phyloP scores from a whole-genome alignment of 441 rosid species.

The Arabidopsis hybrid region DNA sequence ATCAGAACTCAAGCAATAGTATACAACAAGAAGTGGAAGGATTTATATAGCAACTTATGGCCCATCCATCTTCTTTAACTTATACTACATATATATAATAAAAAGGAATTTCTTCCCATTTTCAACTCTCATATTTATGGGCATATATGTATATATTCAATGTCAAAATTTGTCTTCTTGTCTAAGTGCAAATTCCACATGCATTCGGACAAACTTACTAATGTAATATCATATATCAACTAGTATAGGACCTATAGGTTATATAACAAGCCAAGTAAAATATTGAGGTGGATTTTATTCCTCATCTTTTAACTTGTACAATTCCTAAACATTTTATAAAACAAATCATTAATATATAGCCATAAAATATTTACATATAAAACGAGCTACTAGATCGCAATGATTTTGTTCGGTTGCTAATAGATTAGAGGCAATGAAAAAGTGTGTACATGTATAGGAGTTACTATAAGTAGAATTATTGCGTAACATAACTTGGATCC shows the following conservation, averaged over 20 bases:
- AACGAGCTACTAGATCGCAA: constrained; percentile 8
- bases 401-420: constrained; percentile 14
- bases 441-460: constrained; percentile 31
- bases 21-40: constrained; percentile 44
- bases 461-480: constrained; percentile 24
- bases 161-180: constrained; percentile 26
- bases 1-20: constrained; percentile 47
- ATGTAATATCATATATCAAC: neutral
- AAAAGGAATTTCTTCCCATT: constrained; percentile 19
- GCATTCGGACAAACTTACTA: constrained; percentile 15
- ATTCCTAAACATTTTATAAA: neutral
- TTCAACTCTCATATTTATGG: constrained; percentile 29
- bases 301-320: neutral
- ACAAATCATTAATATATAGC: neutral
- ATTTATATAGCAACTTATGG: constrained; percentile 71
- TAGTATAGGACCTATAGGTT: neutral
- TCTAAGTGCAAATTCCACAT: constrained; percentile 23
- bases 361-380: neutral
- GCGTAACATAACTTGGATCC: constrained; percentile 18
- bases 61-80: constrained; percentile 51
- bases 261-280: constrained; percentile 1
- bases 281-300: neutral
- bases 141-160: constrained; percentile 5
- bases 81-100: constrained; percentile 14
- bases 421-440: constrained; percentile 22